Percentiles rank a stretch among this genome's conserved stretches.
These are phyloP conservation scores for Dactylellina drechsleri DNA, from an alignment of 2,329 filamentous ascomycete genomes.

Conservation along the genomic window DNA sequence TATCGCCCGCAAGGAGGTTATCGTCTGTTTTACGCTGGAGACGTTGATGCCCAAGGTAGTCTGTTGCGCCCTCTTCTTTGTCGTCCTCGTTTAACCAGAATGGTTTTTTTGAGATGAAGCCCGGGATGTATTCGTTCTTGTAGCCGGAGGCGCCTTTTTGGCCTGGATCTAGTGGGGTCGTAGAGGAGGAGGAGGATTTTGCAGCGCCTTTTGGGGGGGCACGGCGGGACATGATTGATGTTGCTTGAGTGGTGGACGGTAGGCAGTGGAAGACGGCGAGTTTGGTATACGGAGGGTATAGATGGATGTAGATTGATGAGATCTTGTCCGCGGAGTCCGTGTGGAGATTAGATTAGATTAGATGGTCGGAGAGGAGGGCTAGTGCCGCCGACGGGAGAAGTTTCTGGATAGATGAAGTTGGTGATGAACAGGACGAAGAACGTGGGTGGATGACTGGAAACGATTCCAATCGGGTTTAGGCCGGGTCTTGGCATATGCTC, in stretches of 20 bases:
- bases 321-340: neutral
- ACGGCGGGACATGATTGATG: constrained; percentile 40
- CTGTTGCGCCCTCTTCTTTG: constrained; percentile 69
- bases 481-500: constrained; percentile 32
- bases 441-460: no score
- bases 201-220: constrained; percentile 25
- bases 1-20: constrained; percentile 69
- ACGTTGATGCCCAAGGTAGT: constrained; percentile 97
- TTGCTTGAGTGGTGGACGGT: neutral
- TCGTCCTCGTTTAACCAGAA: constrained; percentile 90
- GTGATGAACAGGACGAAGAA: constrained; percentile 24
- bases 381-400: constrained; percentile 12
- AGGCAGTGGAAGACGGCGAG: no score
- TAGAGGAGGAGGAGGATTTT: constrained; percentile 7
- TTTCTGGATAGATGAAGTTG: constrained; percentile 29
- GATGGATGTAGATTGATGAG: neutral
- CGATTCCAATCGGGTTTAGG: no score
- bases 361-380: neutral
- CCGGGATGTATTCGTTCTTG: constrained; percentile 97
- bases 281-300: neutral
- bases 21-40: constrained; percentile 75
- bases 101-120: constrained; percentile 96
- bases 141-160: constrained; percentile 52
- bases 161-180: constrained; percentile 23
- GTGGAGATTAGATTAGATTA: constrained; percentile 35